Evolutionary conservation across 163 green algal species (phyloP), one percentile per base, ranked within the genome.

Genomic region (Trebouxiophyceae sp.): DNA sequence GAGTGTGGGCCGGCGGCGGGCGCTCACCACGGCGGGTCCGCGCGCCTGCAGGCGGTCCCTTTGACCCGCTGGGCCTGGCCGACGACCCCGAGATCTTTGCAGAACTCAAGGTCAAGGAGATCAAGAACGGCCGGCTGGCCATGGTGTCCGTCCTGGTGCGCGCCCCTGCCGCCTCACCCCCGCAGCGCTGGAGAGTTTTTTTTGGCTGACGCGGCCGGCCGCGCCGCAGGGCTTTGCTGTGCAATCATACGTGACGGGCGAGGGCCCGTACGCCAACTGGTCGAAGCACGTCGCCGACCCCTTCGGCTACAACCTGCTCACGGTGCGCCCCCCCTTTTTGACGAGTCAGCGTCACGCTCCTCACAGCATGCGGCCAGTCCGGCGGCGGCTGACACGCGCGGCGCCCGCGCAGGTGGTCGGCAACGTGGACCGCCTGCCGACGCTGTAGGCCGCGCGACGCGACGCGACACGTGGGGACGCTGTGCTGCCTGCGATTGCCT

Each of bases 101-200:
- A 46, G 89, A 96, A 87, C 86, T 95, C 32, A 91, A 95, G 83
- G 88, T 97, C 22, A 93, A 93, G 84, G 91, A 97, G 79, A 96
- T 96, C 85, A 96, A 96, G 86, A 97, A 96, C 80, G 91, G 90
- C 63, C 86, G 91, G 59, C 81, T 89, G 26, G 70, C 72, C 54
- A 71, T 89, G 65, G 68, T 89, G 4, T 76, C 77, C 32, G 63
- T 84, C 20, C 63, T 79, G 54, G 82, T 85, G 33, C 68, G 68
- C 16, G n/a, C n/a, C n/a, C 16, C 39, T n/a, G 39, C 39, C 8
- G 39, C 34, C n/a, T 61, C 44, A 3, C 39, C 39, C 39, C 12
- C 39, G 39, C 39, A 50, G 39, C 39, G 12, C 39, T n/a, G 39
- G 19, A 50, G 39, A 12, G 12, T 50, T 12, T 50, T 12, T 16